Base-by-base conservation (phyloP, 352 stramenopile species). In the Pythium sukuiense region DNA sequence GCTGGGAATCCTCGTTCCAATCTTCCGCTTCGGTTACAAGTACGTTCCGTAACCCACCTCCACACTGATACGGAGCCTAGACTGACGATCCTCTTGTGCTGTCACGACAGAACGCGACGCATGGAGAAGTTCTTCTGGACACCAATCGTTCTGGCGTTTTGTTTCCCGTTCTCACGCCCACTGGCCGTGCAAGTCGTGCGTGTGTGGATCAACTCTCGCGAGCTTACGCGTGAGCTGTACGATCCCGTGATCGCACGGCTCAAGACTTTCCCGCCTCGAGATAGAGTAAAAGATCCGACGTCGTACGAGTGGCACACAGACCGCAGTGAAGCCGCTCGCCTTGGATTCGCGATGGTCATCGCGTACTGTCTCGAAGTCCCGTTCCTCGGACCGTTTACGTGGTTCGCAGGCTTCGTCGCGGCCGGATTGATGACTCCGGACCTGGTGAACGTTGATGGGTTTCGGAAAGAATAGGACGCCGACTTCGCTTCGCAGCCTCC, bases 371-470 rank as follows among this genome's bases (percentile, higher is more conserved):
- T 89, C 20, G 73, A 88, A 53, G 24, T 90, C 11, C 82, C 81
- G 16, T 86, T 85, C 53, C 49, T 92, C 14, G 83, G 83, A 0
- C 81, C 83, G 14, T 88, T 92, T 37, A 68, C 80, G 26, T 92
- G 83, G 83, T 92, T 92, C 54, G 69, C 85, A 27, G 81, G 71
- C 0, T 92, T 92, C 55, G 75, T 83, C 32, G 76, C 81, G 5
- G 83, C 83, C 16, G 83, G 83, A 1, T 58, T 90, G 3, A 79
- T 85, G 55, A 75, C 83, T 0, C 81, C 83, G 1, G 83, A 92
- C 50, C 76, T 92, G 11, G 61, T 92, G n/a, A 77, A 89, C 30
- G 62, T 88, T 30, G 77, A 81, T 32, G 93, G 95, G 37, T 98
- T 98, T 57, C 67, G 61, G 43, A 62, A 53, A 35, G 13, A 39